phyloP scores from a whole-genome alignment of 75 land plant genomes.

The Sequoiadendron giganteum region DNA sequence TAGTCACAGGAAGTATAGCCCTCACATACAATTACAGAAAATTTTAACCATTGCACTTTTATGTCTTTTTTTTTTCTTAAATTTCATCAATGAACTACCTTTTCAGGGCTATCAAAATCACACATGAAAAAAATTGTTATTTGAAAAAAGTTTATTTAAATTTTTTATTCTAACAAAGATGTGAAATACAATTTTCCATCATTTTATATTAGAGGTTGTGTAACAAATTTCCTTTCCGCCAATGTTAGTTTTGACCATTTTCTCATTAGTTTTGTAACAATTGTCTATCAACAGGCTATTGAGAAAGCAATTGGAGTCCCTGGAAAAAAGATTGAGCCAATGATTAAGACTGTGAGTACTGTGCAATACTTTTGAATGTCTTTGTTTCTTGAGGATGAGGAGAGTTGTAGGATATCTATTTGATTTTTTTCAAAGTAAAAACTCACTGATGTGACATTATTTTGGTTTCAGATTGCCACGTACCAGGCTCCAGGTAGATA shows the following conservation, averaged over 20 bases:
- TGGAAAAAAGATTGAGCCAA: conserved; percentile 64
- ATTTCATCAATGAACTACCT: background rate
- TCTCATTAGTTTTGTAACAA: conserved; percentile 3
- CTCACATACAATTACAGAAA: background rate
- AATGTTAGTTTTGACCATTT: background rate
- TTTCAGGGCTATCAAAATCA: background rate
- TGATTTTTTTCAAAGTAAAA: background rate
- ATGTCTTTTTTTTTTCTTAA: background rate
- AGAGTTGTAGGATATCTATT: background rate
- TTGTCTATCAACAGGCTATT: conserved; percentile 48
- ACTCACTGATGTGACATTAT: conserved; percentile 9
- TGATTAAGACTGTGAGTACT: conserved; percentile 65
- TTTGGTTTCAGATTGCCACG: conserved; percentile 65
- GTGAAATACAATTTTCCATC: background rate
- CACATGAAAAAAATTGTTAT: background rate
- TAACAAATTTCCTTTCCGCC: background rate
- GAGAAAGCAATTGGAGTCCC: conserved; percentile 80
- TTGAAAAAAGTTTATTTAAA: background rate
- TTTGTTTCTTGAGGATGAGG: background rate
- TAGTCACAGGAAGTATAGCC: background rate
- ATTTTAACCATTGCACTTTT: background rate
- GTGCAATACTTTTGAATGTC: background rate
- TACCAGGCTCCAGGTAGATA: conserved; percentile 89
- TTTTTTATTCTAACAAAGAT: background rate
- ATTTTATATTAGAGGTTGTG: background rate